phyloP scores from a whole-genome alignment of 202 grass and related monocot genomes.

The Setaria viridis region DNA sequence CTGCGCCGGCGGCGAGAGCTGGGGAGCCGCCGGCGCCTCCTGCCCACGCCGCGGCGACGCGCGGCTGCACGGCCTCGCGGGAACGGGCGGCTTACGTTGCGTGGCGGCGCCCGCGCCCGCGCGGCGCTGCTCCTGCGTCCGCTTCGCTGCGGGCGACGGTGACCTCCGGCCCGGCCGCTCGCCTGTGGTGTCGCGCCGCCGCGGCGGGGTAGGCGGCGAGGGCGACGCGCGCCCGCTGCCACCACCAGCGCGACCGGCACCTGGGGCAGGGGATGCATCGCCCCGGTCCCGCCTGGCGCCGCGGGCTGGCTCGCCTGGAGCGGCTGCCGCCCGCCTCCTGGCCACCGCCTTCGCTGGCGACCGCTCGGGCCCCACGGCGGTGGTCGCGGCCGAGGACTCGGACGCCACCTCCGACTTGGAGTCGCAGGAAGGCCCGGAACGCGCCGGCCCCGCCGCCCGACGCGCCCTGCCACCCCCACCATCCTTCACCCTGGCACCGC shows the following conservation, averaged over 20 bases:
- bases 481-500: conserved; percentile 15
- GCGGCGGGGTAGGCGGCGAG: conserved; percentile 49
- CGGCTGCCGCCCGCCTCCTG: conserved; percentile 27
- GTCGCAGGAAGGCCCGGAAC: conserved; percentile 28
- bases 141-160: conserved; percentile 63
- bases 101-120: background rate
- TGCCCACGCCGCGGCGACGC: conserved; percentile 12
- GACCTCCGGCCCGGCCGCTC: conserved; percentile 66
- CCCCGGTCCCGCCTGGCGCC: conserved; percentile 41
- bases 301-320: conserved; percentile 42
- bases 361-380: conserved; percentile 36
- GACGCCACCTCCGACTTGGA: conserved; percentile 54
- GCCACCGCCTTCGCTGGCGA: conserved; percentile 53
- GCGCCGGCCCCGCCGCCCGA: background rate
- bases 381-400: conserved; percentile 52
- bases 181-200: conserved; percentile 41
- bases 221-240: conserved; percentile 51
- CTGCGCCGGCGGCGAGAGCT: conserved; percentile 6
- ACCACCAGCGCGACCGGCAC: conserved; percentile 19
- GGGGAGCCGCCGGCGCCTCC: conserved; percentile 8
- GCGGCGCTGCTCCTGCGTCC: conserved; percentile 47
- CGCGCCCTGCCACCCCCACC: background rate
- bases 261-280: background rate
- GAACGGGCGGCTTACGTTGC: conserved; percentile 50
- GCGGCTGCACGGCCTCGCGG: conserved; percentile 28